These are phyloP conservation scores for Phytopythium cucurbitacearum DNA, from an alignment of 352 stramenopile genomes.

Conservation along the genomic window DNA sequence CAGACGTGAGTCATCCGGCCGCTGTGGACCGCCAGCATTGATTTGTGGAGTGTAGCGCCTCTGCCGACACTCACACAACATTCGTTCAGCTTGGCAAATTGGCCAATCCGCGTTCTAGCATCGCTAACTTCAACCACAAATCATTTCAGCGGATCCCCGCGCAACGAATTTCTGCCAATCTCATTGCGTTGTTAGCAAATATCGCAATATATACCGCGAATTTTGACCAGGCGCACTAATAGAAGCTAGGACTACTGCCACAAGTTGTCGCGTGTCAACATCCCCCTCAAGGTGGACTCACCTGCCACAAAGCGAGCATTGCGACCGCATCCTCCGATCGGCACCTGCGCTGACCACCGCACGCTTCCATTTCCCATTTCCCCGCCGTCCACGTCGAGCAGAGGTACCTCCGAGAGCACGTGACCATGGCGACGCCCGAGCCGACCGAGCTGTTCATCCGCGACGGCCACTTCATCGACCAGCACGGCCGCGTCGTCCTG, in stretches of 20 bases:
- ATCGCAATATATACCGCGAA: neutral
- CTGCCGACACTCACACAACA: no score
- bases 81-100: no score
- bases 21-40: no score
- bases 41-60: no score
- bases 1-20: no score
- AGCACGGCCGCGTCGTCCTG: conserved; percentile 61
- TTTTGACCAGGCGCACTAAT: neutral
- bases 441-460: conserved; percentile 34
- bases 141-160: neutral
- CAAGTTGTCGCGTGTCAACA: neutral
- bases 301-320: no score
- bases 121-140: conserved; percentile 5
- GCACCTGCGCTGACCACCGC: neutral
- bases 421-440: conserved; percentile 15
- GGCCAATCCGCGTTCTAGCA: no score
- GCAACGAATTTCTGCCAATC: no score
- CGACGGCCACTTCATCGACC: conserved; percentile 81
- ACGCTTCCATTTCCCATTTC: conserved; percentile 4
- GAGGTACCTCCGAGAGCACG: neutral
- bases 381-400: neutral
- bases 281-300: no score
- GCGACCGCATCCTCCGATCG: no score
- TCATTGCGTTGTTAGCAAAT: no score
- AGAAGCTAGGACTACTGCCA: conserved; percentile 1